Evolutionary conservation across 1,139 yeast genomes (phyloP).

Genomic region (Pichia sp.): DNA sequence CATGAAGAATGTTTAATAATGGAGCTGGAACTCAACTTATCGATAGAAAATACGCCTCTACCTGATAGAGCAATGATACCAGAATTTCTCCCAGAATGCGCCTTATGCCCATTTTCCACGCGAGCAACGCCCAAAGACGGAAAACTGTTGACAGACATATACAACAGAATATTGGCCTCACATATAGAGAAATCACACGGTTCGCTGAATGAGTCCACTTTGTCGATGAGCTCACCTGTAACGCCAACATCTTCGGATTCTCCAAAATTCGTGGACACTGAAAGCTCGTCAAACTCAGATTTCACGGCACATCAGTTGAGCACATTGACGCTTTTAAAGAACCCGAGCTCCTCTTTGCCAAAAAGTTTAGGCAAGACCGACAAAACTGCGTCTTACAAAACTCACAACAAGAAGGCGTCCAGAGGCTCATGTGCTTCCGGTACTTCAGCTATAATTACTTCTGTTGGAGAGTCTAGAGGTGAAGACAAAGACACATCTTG

Average conservation of each 20-base stretch:
- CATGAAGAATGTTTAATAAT: constrained; percentile 37
- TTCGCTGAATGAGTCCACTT: background rate
- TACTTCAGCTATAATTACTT: constrained; percentile 35
- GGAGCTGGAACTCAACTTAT: constrained; percentile 27
- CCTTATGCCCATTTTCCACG: constrained; percentile 23
- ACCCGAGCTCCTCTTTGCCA: background rate
- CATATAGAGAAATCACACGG: constrained; percentile 4
- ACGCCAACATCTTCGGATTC: constrained; percentile 11
- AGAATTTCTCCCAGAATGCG: constrained; percentile 31
- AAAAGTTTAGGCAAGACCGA: background rate
- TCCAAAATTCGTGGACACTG: constrained; percentile 4
- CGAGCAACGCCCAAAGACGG: constrained; percentile 31
- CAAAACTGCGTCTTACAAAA: constrained; percentile 4
- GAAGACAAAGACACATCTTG: constrained; percentile 10
- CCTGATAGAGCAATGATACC: constrained; percentile 2
- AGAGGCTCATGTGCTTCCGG: constrained; percentile 38
- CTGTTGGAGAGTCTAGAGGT: constrained; percentile 21
- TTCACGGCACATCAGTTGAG: background rate
- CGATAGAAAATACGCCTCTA: background rate
- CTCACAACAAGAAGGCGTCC: constrained; percentile 30
- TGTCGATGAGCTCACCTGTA: constrained; percentile 8
- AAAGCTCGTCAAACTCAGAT: background rate
- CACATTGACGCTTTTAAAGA: background rate
- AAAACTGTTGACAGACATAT: constrained; percentile 24
- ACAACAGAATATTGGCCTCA: constrained; percentile 22